Percentiles rank a stretch among this genome's conserved stretches.
phyloP scores from a whole-genome alignment of 805 yeast species.

The Yamadazyma takamatsuzukensis region DNA sequence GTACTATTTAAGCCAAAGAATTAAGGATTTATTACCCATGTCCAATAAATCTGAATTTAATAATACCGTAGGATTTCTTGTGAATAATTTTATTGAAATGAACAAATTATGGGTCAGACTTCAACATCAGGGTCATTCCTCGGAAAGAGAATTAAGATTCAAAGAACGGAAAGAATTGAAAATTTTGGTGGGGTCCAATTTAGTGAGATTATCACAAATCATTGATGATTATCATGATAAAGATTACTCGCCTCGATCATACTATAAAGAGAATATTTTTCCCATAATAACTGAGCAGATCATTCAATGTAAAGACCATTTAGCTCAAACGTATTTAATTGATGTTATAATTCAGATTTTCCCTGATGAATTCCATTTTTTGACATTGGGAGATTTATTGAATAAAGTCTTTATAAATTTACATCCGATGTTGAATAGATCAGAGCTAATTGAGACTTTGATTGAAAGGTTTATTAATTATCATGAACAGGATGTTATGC shows the following conservation, averaged over 20 bases:
- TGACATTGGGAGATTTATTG: slow-evolving; percentile 65
- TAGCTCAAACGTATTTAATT: slow-evolving; percentile 88
- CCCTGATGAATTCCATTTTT: slow-evolving; percentile 86
- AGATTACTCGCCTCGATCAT: slow-evolving; percentile 24
- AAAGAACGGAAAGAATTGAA: slow-evolving; percentile 85
- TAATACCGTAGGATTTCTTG: slow-evolving; percentile 73
- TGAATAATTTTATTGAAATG: slow-evolving; percentile 93
- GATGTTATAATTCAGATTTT: slow-evolving; percentile 93
- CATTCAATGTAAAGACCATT: slow-evolving; percentile 83
- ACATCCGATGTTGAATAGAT: slow-evolving; percentile 66
- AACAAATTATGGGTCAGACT: slow-evolving; percentile 95
- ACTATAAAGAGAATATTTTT: slow-evolving; percentile 51
- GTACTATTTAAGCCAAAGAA: slow-evolving; percentile 82
- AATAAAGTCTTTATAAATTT: slow-evolving; percentile 58
- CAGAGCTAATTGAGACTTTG: slow-evolving; percentile 63
- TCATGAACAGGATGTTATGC: slow-evolving; percentile 24
- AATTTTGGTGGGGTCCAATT: slow-evolving; percentile 87
- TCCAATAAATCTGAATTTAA: slow-evolving; percentile 38
- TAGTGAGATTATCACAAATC: slow-evolving; percentile 83
- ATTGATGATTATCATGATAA: slow-evolving; percentile 58
- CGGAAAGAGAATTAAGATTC: slow-evolving; percentile 70
- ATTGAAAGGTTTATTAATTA: slow-evolving; percentile 66
- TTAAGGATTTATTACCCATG: slow-evolving; percentile 60
- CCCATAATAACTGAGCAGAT: slow-evolving; percentile 87
- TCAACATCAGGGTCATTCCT: slow-evolving; percentile 92